A percentile compares a stretch with the other conserved stretches of the same genome.
Evolutionary conservation across 352 stramenopile species (phyloP).

Genomic region (Phytophthora cajani): DNA sequence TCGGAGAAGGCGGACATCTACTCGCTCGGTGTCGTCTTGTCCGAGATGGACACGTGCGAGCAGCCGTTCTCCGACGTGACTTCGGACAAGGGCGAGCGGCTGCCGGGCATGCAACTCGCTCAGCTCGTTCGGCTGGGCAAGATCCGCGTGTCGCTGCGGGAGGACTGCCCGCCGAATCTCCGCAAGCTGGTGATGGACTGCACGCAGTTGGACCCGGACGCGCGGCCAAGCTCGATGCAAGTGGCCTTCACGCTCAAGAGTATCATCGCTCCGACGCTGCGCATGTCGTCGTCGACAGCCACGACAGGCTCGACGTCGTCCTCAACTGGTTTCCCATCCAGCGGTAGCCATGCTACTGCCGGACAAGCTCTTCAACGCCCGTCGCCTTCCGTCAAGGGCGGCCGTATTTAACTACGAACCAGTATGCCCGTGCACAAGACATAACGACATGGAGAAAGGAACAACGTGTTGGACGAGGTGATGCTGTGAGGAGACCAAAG

Average conservation of each 20-base stretch:
- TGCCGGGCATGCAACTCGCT: conserved; percentile 77
- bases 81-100: conserved; percentile 49
- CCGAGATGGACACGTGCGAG: conserved; percentile 78
- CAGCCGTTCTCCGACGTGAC: conserved; percentile 62
- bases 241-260: conserved; percentile 78
- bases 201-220: conserved; percentile 70
- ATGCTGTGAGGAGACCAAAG: too few relatives aligned
- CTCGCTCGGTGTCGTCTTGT: conserved; percentile 85
- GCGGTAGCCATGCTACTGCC: conserved; percentile 11
- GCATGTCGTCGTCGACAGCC: conserved; percentile 31
- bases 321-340: conserved; percentile 14
- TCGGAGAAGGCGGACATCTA: conserved; percentile 91
- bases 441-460: too few relatives aligned
- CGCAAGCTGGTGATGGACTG: conserved; percentile 61
- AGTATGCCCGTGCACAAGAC: neutral
- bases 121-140: conserved; percentile 67
- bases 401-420: conserved; percentile 19
- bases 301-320: conserved; percentile 32
- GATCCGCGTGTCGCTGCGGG: conserved; percentile 54
- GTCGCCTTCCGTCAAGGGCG: conserved; percentile 15
- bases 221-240: conserved; percentile 71
- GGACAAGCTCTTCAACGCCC: conserved; percentile 18
- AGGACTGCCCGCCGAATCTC: conserved; percentile 67
- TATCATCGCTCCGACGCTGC: conserved; percentile 67
- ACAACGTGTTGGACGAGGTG: too few relatives aligned